These are phyloP conservation scores for Trichoderma endophyticum DNA, from an alignment of 2,329 filamentous ascomycete species.

Conservation along the genomic window DNA sequence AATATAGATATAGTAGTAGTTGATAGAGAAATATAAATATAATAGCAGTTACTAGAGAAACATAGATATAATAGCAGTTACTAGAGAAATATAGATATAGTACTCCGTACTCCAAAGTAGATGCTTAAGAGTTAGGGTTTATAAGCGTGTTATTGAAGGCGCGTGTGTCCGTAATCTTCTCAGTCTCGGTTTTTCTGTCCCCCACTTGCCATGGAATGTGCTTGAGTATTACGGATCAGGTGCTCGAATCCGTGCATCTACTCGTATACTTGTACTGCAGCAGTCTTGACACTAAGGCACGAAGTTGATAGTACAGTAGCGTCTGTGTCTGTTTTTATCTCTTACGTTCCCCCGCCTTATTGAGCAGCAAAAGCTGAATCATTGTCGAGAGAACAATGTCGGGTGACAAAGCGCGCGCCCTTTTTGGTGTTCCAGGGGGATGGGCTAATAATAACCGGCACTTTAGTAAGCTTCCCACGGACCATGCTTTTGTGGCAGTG, in stretches of 20 bases:
- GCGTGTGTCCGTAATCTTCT: too few species aligned
- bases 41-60: too few species aligned
- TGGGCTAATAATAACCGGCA: not conserved
- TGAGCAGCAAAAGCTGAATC: not conserved
- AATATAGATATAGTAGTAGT: too few species aligned
- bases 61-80: too few species aligned
- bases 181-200: too few species aligned
- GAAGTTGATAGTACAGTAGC: not conserved
- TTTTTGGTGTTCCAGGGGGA: not conserved
- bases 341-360: not conserved
- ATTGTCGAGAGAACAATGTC: not conserved
- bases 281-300: not conserved
- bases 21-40: too few species aligned
- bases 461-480: slow-evolving; percentile 1
- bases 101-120: too few species aligned
- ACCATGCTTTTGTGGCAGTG: not conserved
- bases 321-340: not conserved
- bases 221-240: not conserved
- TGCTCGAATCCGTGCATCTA: not conserved
- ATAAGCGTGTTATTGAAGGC: too few species aligned
- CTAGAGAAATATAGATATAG: too few species aligned
- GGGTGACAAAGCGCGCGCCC: not conserved
- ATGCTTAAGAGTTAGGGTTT: too few species aligned
- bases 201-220: not conserved
- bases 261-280: not conserved